Conservation (phyloP, 495 filamentous ascomycete genomes). For the Lichenothelia convexa region DNA sequence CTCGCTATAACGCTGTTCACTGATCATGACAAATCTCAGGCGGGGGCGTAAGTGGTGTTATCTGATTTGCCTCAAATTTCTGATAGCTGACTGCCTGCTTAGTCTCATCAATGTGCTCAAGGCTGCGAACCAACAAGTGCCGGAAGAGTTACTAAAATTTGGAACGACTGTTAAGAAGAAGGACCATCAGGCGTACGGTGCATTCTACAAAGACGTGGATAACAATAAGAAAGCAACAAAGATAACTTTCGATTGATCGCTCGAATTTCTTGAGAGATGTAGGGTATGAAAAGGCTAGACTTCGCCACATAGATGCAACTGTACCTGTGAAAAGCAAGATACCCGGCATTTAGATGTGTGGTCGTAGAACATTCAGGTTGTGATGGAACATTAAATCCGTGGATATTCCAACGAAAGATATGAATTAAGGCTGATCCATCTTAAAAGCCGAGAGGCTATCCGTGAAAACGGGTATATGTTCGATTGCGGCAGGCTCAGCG, state of each 20-base stretch:
- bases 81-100: conserved; percentile 5
- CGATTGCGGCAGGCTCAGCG: too few species aligned
- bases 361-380: too few species aligned
- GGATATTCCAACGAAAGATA: too few species aligned
- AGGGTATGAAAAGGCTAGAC: too few species aligned
- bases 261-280: too few species aligned
- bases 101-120: conserved; percentile 81
- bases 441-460: too few species aligned
- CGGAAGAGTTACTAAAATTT: conserved; percentile 76
- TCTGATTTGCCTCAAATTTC: neutral
- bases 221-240: conserved; percentile 63
- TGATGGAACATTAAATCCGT: too few species aligned
- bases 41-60: conserved; percentile 49
- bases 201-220: conserved; percentile 71
- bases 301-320: too few species aligned
- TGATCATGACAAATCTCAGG: conserved; percentile 74
- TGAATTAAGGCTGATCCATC: too few species aligned
- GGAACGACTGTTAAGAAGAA: conserved; percentile 99
- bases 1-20: conserved; percentile 90
- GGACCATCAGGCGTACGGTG: conserved; percentile 79
- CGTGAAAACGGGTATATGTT: too few species aligned
- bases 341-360: too few species aligned
- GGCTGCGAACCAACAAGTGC: conserved; percentile 72
- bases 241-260: conserved; percentile 71
- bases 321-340: too few species aligned